Conservation (phyloP, 2,329 filamentous ascomycete genomes). For the Colletotrichum sojae region DNA sequence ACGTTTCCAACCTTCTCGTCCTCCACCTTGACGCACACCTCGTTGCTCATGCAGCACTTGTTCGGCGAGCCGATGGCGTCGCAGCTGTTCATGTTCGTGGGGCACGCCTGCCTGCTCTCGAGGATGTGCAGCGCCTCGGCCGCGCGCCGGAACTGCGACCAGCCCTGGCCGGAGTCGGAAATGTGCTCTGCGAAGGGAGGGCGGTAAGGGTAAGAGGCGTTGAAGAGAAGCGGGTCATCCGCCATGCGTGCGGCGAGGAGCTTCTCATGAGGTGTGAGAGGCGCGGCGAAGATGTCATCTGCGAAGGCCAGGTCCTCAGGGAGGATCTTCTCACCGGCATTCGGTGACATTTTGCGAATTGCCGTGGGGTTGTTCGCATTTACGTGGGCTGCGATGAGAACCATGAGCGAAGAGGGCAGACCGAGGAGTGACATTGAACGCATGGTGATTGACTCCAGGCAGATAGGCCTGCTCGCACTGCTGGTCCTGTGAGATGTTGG, state of each 20-base stretch:
- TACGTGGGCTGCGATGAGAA: slow-evolving; percentile 59
- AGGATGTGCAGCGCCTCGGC: slow-evolving; percentile 63
- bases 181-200: slow-evolving; percentile 68
- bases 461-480: background rate
- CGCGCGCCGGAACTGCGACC: slow-evolving; percentile 58
- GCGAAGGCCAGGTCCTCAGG: slow-evolving; percentile 74
- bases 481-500: slow-evolving; percentile 2
- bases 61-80: slow-evolving; percentile 74
- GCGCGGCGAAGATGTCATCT: slow-evolving; percentile 36
- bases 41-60: slow-evolving; percentile 79
- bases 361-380: slow-evolving; percentile 67
- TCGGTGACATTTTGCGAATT: slow-evolving; percentile 79
- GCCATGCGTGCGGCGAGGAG: slow-evolving; percentile 50
- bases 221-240: slow-evolving; percentile 35
- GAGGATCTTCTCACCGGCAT: slow-evolving; percentile 82
- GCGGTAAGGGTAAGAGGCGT: slow-evolving; percentile 52
- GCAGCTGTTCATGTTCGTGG: slow-evolving; percentile 76
- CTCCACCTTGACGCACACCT: slow-evolving; percentile 75
- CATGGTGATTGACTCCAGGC: slow-evolving; percentile 51
- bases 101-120: slow-evolving; percentile 76
- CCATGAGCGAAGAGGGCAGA: slow-evolving; percentile 61
- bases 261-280: slow-evolving; percentile 47
- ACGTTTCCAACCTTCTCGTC: slow-evolving; percentile 77
- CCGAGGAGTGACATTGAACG: slow-evolving; percentile 53
- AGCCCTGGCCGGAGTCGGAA: slow-evolving; percentile 45